Evolutionary conservation across 306 rosid genomes (phyloP).

Genomic region (Fagus crenata): DNA sequence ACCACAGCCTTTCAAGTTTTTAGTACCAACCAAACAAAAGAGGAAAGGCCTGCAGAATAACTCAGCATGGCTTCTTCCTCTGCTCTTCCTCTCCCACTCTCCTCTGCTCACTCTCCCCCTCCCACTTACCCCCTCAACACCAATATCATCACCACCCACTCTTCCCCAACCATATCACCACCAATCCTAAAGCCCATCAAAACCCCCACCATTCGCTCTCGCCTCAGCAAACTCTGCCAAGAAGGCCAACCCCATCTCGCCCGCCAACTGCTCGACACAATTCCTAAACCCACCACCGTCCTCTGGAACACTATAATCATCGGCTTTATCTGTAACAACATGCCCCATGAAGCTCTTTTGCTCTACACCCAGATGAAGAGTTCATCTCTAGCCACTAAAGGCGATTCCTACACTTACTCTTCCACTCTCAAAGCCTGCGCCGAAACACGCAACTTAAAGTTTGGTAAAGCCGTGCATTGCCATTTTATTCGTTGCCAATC

Average conservation of each 20-base stretch:
- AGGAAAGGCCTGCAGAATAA: no score
- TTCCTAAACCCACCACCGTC: constrained; percentile 71
- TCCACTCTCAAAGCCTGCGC: constrained; percentile 87
- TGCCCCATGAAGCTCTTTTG: constrained; percentile 62
- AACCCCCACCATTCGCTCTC: constrained; percentile 59
- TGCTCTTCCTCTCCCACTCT: constrained; percentile 38
- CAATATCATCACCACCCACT: background rate
- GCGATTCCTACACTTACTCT: constrained; percentile 75
- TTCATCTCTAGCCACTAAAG: constrained; percentile 37
- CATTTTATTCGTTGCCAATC: constrained; percentile 61
- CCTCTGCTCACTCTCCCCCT: constrained; percentile 8
- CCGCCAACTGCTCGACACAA: constrained; percentile 64
- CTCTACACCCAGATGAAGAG: constrained; percentile 62
- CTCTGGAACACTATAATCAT: constrained; percentile 84
- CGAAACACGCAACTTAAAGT: constrained; percentile 39
- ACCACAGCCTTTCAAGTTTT: no score
- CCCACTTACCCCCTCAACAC: constrained; percentile 7
- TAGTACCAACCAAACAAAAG: no score
- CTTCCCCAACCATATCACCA: constrained; percentile 1
- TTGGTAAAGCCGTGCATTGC: constrained; percentile 73
- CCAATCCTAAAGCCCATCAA: constrained; percentile 31
- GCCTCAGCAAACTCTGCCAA: constrained; percentile 74
- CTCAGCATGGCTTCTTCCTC: constrained; percentile 1
- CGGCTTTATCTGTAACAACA: constrained; percentile 73
- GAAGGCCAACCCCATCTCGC: constrained; percentile 75